These are phyloP conservation scores for Rugonectria rugulosa DNA, from an alignment of 2,329 filamentous ascomycete species.

Conservation along the genomic window DNA sequence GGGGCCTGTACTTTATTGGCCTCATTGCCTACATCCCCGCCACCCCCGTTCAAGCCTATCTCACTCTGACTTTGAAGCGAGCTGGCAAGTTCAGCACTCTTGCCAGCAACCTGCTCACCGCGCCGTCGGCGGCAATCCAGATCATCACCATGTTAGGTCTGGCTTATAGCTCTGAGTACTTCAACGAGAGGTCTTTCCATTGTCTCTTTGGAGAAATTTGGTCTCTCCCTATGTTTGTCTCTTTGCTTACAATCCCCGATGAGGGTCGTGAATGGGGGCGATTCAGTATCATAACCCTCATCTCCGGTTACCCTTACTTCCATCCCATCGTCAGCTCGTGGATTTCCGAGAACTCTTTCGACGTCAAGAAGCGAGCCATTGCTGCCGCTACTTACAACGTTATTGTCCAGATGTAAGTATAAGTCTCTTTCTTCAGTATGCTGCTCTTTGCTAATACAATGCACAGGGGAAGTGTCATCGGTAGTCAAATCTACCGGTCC, in stretches of 20 bases:
- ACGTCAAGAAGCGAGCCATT: constrained; percentile 58
- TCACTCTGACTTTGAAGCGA: constrained; percentile 63
- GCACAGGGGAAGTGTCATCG: constrained; percentile 48
- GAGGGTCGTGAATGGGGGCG: constrained; percentile 58
- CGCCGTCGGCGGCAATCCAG: constrained; percentile 64
- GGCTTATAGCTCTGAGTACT: constrained; percentile 62
- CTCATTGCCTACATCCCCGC: constrained; percentile 59
- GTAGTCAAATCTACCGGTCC: constrained; percentile 57
- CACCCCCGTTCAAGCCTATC: constrained; percentile 55
- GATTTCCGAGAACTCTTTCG: constrained; percentile 58
- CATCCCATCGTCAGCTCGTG: constrained; percentile 62
- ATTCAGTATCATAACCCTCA: constrained; percentile 59
- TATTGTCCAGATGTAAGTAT: constrained; percentile 50
- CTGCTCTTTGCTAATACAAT: constrained; percentile 3
- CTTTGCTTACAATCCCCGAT: constrained; percentile 57
- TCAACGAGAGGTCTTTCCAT: constrained; percentile 62
- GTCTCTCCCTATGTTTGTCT: constrained; percentile 59
- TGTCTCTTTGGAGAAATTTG: constrained; percentile 61
- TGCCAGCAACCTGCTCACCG: constrained; percentile 68
- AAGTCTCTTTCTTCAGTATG: not conserved
- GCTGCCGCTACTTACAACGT: constrained; percentile 58
- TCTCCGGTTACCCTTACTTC: constrained; percentile 65
- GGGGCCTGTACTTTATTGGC: constrained; percentile 59
- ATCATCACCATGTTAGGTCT: constrained; percentile 63
- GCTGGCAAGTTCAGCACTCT: constrained; percentile 64